These are phyloP conservation scores for Cutaneotrichosporon cavernicola DNA, from an alignment of 1,284 basidiomycete genomes.

Conservation along the genomic window DNA sequence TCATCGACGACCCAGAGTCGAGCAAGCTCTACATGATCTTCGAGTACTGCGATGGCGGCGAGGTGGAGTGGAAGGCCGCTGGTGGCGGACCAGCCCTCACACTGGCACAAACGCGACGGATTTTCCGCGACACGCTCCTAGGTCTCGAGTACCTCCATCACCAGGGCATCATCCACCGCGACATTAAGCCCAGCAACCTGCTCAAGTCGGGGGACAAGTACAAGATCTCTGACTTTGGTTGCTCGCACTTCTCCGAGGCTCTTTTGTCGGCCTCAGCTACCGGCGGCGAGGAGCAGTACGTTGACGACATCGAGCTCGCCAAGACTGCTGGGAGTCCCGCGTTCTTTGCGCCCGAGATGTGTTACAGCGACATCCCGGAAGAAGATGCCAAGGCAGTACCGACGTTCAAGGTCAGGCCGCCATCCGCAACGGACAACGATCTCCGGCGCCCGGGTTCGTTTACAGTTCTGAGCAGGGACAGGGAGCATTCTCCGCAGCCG, in stretches of 20 bases:
- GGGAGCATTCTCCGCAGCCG: background rate
- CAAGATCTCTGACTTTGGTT: constrained; percentile 98
- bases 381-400: constrained; percentile 26
- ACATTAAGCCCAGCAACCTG: constrained; percentile 98
- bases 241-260: constrained; percentile 90
- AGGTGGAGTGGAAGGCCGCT: constrained; percentile 79
- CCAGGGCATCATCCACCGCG: constrained; percentile 97
- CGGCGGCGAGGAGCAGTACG: constrained; percentile 58
- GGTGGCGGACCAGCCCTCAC: constrained; percentile 69
- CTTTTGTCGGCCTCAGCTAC: constrained; percentile 60
- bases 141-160: constrained; percentile 94
- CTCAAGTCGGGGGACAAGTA: constrained; percentile 82
- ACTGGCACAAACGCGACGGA: constrained; percentile 76
- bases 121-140: constrained; percentile 86
- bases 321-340: constrained; percentile 95
- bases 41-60: constrained; percentile 93
- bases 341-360: constrained; percentile 96
- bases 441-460: constrained; percentile 11
- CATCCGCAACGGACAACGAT: constrained; percentile 26
- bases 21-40: constrained; percentile 95
- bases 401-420: constrained; percentile 42
- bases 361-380: constrained; percentile 56
- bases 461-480: background rate
- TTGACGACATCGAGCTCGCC: constrained; percentile 82
- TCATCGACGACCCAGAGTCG: constrained; percentile 88